Evolutionary conservation across 202 grass and related monocot species (phyloP).

Genomic region (Carex arenaria): DNA sequence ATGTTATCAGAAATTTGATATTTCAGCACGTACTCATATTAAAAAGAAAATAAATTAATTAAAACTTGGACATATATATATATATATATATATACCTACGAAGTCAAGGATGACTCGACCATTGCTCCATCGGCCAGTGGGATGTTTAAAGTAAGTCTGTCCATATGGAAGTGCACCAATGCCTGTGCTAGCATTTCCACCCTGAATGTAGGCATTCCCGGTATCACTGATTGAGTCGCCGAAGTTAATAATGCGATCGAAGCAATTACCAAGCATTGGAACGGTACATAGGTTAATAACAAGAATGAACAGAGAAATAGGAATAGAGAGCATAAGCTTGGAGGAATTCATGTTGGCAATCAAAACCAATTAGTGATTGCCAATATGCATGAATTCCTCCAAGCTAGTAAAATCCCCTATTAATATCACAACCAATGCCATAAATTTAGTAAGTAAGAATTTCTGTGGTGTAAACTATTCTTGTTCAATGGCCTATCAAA

Average conservation of each 20-base stretch:
- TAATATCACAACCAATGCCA: too few relatives aligned
- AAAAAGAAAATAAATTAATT: not conserved
- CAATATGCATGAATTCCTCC: too few relatives aligned
- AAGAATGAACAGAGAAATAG: constrained; percentile 10
- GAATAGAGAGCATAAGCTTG: not conserved
- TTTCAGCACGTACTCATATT: not conserved
- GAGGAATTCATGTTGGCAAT: not conserved
- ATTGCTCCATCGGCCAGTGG: constrained; percentile 39
- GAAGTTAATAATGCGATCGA: constrained; percentile 40
- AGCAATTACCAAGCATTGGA: constrained; percentile 24
- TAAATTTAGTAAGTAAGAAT: too few relatives aligned
- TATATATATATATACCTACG: too few relatives aligned
- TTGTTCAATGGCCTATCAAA: too few relatives aligned
- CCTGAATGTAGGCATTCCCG: constrained; percentile 25
- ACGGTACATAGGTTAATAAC: constrained; percentile 11
- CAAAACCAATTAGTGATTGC: too few relatives aligned
- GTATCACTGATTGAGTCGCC: constrained; percentile 53
- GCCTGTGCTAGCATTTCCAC: not conserved
- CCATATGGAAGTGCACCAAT: constrained; percentile 32
- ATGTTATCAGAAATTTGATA: not conserved
- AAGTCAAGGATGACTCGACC: constrained; percentile 53
- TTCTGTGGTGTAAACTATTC: too few relatives aligned
- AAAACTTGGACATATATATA: too few relatives aligned
- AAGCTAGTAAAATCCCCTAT: too few relatives aligned
- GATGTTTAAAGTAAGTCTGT: constrained; percentile 38